phyloP scores from a whole-genome alignment of 2,329 filamentous ascomycete genomes.

The Gremmenia infestans region DNA sequence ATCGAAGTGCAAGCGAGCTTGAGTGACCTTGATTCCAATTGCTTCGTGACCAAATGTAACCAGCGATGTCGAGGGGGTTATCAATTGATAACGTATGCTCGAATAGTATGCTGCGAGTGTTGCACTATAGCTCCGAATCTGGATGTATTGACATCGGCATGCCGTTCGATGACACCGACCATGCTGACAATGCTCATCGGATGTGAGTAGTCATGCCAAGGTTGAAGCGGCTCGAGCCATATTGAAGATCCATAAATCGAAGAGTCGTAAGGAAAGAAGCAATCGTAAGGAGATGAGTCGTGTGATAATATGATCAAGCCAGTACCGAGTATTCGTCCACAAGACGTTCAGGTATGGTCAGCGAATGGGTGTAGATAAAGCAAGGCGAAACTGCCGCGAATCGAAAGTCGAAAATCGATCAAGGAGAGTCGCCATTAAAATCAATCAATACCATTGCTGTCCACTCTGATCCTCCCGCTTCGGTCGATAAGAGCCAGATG shows the following conservation, averaged over 20 bases:
- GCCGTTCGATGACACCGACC: constrained; percentile 32
- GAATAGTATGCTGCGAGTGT: constrained; percentile 12
- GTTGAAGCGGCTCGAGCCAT: constrained; percentile 32
- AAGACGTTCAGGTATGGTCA: constrained; percentile 24
- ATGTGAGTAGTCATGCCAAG: constrained; percentile 26
- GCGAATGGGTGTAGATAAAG: constrained; percentile 24
- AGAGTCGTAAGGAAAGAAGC: constrained; percentile 28
- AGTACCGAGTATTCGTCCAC: constrained; percentile 21
- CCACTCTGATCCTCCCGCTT: constrained; percentile 45
- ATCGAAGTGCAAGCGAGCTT: constrained; percentile 27
- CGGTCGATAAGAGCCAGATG: constrained; percentile 44
- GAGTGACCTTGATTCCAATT: constrained; percentile 25
- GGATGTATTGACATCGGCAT: constrained; percentile 31
- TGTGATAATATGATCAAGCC: constrained; percentile 21
- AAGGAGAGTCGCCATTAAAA: constrained; percentile 25
- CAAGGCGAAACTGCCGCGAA: constrained; percentile 26
- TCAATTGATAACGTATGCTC: constrained; percentile 12
- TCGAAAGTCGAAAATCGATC: constrained; percentile 25
- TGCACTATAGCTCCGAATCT: constrained; percentile 22
- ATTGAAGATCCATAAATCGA: constrained; percentile 28
- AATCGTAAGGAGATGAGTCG: constrained; percentile 30
- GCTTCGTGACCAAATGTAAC: constrained; percentile 23
- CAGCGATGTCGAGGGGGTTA: constrained; percentile 17
- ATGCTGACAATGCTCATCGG: constrained; percentile 21
- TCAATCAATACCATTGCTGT: constrained; percentile 32